phyloP scores from a whole-genome alignment of 148 eudicot species.

The Nepenthes gracilis region DNA sequence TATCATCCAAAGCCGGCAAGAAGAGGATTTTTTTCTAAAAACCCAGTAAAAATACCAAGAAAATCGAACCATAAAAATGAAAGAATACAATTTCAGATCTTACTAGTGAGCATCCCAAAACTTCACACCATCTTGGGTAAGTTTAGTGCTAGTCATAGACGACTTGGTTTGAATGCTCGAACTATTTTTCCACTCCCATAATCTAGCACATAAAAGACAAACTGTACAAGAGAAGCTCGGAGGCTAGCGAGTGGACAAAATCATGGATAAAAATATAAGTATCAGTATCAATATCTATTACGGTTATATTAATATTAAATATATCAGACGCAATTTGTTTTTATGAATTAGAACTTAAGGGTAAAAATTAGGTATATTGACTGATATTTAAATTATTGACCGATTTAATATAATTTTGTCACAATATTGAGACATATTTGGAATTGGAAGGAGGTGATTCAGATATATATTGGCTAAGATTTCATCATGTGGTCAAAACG shows the following conservation, averaged over 20 bases:
- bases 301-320: no score
- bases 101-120: constrained; percentile 97
- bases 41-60: constrained; percentile 1
- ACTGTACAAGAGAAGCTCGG: neutral
- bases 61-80: neutral
- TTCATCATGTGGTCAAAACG: no score
- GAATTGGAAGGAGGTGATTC: no score
- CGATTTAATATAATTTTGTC: no score
- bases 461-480: no score
- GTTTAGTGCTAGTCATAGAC: constrained; percentile 81
- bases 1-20: neutral
- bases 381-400: no score
- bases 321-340: no score
- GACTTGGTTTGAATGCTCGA: constrained; percentile 79
- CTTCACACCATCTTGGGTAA: constrained; percentile 80
- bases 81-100: constrained; percentile 8
- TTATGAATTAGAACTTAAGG: no score
- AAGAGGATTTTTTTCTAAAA: neutral
- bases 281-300: no score
- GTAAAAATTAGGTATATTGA: no score
- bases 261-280: no score
- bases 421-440: no score
- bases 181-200: constrained; percentile 81
- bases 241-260: neutral
- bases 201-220: constrained; percentile 18